Base-by-base conservation (phyloP, 1,284 basidiomycete species). In the Cutaneotrichosporon sp. region DNA sequence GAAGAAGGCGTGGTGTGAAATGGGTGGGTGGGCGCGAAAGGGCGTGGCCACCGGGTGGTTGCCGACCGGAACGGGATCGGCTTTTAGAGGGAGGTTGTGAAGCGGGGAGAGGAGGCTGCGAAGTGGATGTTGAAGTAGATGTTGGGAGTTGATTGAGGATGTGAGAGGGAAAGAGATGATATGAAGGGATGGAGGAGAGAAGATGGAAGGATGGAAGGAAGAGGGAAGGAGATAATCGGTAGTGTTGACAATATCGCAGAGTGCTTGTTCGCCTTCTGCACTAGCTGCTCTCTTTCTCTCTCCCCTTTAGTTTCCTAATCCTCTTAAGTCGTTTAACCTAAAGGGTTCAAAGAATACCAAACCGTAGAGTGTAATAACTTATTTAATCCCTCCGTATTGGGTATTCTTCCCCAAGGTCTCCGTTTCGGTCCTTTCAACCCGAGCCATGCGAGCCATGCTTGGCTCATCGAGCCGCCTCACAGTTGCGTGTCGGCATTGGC, bases 151-250 rank as follows among this genome's bases (percentile, higher is more conserved):
- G 52, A 40, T 16, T 36, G 30, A 31, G 31, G 9, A 10, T 42
- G 16, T 4, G 46, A 18, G 26, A 7, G 57, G 34, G 9, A 30
- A 26, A 30, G 16, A 34, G 42, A 42, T 4, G 51, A 31, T 38
- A 42, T n/a, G 58, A 36, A 34, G 40, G 16, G 38, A 18, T 55
- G 52, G 52, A 55, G 5, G 31, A 55, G 52, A n/a, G 31, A 34
- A 14, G 50, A 52, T 26, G 50, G 21, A 26, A 3, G 26, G 26
- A 26, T 26, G 26, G 22, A 22, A 30, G 50, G 50, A n/a, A 5
- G 26, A 52, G 22, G 22, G 50, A 31, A 30, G 22, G 52, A 21
- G 31, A 31, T 4, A 21, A 55, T 32, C 8, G 30, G 30, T 36
- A 1, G 34, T 34, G 52, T 51, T 51, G 49, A 30, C 30, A 18